phyloP scores from a whole-genome alignment of 1,284 basidiomycete genomes.

The Cutaneotrichosporon sp. region DNA sequence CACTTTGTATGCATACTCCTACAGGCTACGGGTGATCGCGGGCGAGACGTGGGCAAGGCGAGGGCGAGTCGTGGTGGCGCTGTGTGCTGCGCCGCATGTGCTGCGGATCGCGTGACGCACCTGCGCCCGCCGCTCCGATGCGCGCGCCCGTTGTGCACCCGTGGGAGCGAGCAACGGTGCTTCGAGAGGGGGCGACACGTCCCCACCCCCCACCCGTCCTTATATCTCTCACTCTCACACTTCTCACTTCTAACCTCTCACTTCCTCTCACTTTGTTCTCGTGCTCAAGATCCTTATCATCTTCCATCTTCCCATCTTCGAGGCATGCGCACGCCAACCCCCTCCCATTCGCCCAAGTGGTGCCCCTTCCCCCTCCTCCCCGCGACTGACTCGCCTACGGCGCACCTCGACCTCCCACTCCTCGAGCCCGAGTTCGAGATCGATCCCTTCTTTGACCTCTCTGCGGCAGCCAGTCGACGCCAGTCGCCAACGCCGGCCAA shows the following conservation, averaged over 20 bases:
- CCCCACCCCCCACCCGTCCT: neutral
- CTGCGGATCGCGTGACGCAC: neutral
- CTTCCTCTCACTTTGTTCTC: neutral
- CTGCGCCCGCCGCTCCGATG: neutral
- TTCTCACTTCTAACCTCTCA: neutral
- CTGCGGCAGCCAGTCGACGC: neutral
- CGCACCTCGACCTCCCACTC: neutral
- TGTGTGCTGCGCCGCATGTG: no score
- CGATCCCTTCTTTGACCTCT: neutral
- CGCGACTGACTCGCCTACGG: neutral
- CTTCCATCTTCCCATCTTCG: no score
- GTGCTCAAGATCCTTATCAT: no score
- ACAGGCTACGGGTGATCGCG: no score
- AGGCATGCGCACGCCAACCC: neutral
- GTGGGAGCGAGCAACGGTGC: neutral
- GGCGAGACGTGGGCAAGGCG: neutral
- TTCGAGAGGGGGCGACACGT: neutral
- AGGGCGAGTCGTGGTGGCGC: neutral
- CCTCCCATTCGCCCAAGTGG: neutral
- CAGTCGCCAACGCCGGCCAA: neutral
- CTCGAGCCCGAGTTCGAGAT: neutral
- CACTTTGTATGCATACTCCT: constrained; percentile 17
- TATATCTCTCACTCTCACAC: neutral
- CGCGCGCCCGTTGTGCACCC: neutral
- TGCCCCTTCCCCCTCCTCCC: neutral